phyloP scores from a whole-genome alignment of 768 basidiomycete species.

The Calocera cornea region DNA sequence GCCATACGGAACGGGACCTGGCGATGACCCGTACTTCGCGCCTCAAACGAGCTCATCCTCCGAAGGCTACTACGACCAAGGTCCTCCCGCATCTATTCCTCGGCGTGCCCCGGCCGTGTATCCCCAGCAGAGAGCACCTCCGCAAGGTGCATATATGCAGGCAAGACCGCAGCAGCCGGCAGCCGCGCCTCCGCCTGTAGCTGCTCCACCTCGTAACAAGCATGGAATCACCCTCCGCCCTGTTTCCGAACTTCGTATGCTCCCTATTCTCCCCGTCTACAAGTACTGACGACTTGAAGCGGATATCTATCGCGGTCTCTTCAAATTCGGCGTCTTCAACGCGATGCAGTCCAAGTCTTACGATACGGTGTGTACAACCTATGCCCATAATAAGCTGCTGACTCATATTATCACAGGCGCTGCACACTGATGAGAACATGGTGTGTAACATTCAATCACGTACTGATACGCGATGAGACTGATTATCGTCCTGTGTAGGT shows the following conservation, averaged over 20 bases:
- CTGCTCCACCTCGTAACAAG: constrained; percentile 22
- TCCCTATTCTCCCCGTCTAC: not conserved
- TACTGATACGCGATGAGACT: constrained; percentile 7
- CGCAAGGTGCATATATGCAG: too few relatives aligned
- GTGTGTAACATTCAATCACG: constrained; percentile 28
- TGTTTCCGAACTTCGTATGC: constrained; percentile 58
- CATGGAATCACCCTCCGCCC: constrained; percentile 46
- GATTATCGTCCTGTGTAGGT: constrained; percentile 33
- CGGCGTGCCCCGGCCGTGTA: too few relatives aligned
- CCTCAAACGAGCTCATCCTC: too few relatives aligned
- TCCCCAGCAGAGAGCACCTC: too few relatives aligned
- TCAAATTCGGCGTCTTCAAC: constrained; percentile 87
- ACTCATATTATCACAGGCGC: constrained; percentile 31
- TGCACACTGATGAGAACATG: constrained; percentile 48
- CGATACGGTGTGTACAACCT: constrained; percentile 40
- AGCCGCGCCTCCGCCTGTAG: not conserved
- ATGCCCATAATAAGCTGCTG: not conserved
- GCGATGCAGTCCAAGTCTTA: constrained; percentile 78
- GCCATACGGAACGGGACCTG: too few relatives aligned
- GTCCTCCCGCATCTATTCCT: too few relatives aligned
- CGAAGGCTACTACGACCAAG: too few relatives aligned
- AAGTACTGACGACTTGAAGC: constrained; percentile 34
- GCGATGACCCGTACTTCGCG: too few relatives aligned
- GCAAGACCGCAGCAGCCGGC: too few relatives aligned
- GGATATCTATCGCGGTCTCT: constrained; percentile 63